Evolutionary conservation across 805 yeast genomes (phyloP), one percentile per base, ranked within the genome.

Genomic region (Saturnispora hagleri): DNA sequence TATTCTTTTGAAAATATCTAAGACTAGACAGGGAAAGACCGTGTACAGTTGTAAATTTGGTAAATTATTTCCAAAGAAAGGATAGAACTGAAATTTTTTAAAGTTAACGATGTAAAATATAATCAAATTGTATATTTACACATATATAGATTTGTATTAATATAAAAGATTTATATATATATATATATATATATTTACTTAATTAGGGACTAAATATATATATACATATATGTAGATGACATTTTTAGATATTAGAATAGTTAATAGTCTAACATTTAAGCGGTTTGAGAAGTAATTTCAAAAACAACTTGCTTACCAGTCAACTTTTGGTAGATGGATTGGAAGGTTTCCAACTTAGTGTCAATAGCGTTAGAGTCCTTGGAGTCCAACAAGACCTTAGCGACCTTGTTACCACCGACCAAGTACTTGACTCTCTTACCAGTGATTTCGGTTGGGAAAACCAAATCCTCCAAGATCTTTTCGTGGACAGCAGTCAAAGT

Each of bases 371-470:
- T 84, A 66, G 95, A 86, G 76, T 91, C 97, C 86, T 93, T 93
- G 72, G 96, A 86, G 84, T 90, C 96, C 72, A 91, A 86, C 76
- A 89, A 84, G 64, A 91, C 91, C 82, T 93, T 93, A 79, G 91
- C 95, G 78, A 91, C 84, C 82, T 88, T 91, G 88, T 84, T 81
- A 77, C 99, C 99, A 77, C 98, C 98, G 69, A 89, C 95, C 74
- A 89, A 82, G 88, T 87, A 90, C 84, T 97, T 89, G 72, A 88
- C 91, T 82, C 99, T 89, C 89, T 93, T 93, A 77, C 99, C 99
- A 65, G 86, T 82, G 70, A 91, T 91, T 82, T 91, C 97, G 66
- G 98, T 90, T 77, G 99, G 99, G 97, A 86, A 91, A 64, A 93
- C 99, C 73, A 91, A 82, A 79, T 91, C 99, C 80, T 93, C 99